phyloP scores from a whole-genome alignment of 2,329 filamentous ascomycete species.

The Sphaerostilbella broomeana region DNA sequence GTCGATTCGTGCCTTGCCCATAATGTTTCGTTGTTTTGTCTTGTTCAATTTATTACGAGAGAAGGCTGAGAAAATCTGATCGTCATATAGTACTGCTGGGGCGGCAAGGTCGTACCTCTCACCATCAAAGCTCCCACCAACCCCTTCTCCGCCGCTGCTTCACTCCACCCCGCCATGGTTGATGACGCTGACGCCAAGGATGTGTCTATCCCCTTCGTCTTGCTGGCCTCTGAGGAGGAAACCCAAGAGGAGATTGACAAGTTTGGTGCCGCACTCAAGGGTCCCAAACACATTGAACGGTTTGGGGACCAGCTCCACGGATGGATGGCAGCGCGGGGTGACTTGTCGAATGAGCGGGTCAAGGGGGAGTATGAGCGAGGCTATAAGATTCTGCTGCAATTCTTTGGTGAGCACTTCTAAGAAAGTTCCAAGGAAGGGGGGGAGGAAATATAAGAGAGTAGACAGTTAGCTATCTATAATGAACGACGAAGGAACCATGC shows the following conservation, averaged over 20 bases:
- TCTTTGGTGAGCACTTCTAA: slow-evolving; percentile 48
- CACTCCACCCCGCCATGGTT: slow-evolving; percentile 57
- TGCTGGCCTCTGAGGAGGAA: slow-evolving; percentile 64
- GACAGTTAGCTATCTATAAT: too few relatives aligned
- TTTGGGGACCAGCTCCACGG: slow-evolving; percentile 63
- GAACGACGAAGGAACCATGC: too few relatives aligned
- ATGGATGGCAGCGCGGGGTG: slow-evolving; percentile 63
- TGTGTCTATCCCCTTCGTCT: slow-evolving; percentile 53
- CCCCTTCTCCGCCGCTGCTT: slow-evolving; percentile 48
- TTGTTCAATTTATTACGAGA: too few relatives aligned
- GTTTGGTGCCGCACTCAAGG: slow-evolving; percentile 48
- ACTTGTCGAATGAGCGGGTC: slow-evolving; percentile 50
- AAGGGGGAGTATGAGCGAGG: slow-evolving; percentile 57
- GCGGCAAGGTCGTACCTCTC: slow-evolving; percentile 58
- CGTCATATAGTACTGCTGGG: slow-evolving; percentile 58
- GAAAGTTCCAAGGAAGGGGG: too few relatives aligned
- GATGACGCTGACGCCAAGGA: slow-evolving; percentile 53
- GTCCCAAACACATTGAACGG: slow-evolving; percentile 56
- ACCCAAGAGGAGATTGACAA: slow-evolving; percentile 46
- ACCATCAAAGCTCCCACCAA: slow-evolving; percentile 43
- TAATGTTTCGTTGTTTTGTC: too few relatives aligned
- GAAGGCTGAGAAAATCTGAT: too few relatives aligned
- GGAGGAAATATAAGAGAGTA: not conserved
- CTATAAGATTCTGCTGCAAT: slow-evolving; percentile 52
- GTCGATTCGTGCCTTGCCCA: slow-evolving; percentile 18